Evolutionary conservation across 2,329 filamentous ascomycete genomes (phyloP).

Genomic region (Alternaria atra): DNA sequence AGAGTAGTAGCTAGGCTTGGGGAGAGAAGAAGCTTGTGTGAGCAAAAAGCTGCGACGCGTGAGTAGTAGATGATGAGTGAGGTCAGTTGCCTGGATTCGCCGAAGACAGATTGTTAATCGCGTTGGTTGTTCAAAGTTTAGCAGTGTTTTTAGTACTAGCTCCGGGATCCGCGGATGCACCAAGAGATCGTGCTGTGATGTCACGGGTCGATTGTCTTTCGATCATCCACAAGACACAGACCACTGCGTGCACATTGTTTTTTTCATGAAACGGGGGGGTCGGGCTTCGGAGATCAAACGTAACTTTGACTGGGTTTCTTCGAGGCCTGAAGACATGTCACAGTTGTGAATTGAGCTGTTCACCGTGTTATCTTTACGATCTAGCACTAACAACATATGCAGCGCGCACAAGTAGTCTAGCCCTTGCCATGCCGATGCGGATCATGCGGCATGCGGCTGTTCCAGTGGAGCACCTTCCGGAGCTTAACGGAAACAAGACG

Average conservation of each 20-base stretch:
- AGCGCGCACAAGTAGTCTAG: not conserved
- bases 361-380: not conserved
- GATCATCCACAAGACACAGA: not conserved
- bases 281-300: not conserved
- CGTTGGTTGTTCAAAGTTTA: not conserved
- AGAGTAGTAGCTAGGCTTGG: not conserved
- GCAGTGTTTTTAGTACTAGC: slow-evolving; percentile 4
- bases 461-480: slow-evolving; percentile 8
- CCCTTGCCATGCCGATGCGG: slow-evolving; percentile 2
- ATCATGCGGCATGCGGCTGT: slow-evolving; percentile 16
- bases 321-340: not conserved
- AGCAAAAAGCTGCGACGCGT: not conserved
- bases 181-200: slow-evolving; percentile 4
- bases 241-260: not conserved
- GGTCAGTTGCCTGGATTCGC: not conserved
- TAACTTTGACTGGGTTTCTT: not conserved
- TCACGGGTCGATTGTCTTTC: not conserved
- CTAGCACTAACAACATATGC: not conserved
- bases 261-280: not conserved
- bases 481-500: slow-evolving; percentile 8
- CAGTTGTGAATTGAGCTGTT: too few species aligned
- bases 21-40: not conserved
- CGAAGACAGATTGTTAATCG: slow-evolving; percentile 4
- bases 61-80: not conserved
- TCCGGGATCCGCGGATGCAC: slow-evolving; percentile 17